phyloP scores from a whole-genome alignment of 163 green algal species.

The Volvox carteri region DNA sequence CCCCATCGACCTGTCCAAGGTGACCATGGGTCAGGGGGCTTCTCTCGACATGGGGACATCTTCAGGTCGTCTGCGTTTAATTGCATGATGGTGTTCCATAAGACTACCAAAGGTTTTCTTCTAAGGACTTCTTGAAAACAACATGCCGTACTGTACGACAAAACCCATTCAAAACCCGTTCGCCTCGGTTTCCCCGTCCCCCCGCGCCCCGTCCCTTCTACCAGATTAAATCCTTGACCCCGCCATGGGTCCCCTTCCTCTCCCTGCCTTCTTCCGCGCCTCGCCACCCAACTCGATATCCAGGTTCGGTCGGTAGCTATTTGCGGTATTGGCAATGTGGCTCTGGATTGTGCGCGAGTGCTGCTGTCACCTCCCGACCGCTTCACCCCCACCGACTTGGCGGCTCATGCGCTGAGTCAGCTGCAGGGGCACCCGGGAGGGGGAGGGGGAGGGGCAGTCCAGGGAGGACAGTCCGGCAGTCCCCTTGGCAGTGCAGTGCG shows the following conservation, averaged over 20 bases:
- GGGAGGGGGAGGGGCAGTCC: slow-evolving; percentile 53
- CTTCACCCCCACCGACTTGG: slow-evolving; percentile 89
- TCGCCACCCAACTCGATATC: not conserved
- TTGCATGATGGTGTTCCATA: no score
- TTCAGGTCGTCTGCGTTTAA: no score
- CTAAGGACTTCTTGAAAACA: no score
- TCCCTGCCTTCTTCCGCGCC: not conserved
- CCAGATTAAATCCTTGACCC: not conserved
- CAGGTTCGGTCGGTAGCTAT: slow-evolving; percentile 67
- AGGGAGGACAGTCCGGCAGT: slow-evolving; percentile 67
- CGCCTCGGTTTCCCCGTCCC: not conserved
- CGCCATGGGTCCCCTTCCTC: not conserved
- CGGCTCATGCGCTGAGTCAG: slow-evolving; percentile 79
- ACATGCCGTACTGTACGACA: no score
- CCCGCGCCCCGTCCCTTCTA: not conserved
- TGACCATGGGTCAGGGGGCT: not conserved
- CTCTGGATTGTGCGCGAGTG: slow-evolving; percentile 94
- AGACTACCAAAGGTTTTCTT: no score
- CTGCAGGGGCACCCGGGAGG: slow-evolving; percentile 70
- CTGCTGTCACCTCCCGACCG: slow-evolving; percentile 81
- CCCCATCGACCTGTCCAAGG: slow-evolving; percentile 75
- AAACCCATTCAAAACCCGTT: not conserved
- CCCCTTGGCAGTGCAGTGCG: slow-evolving; percentile 59
- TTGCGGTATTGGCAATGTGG: slow-evolving; percentile 95
- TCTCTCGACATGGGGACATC: no score